phyloP scores from a whole-genome alignment of 768 basidiomycete species.

The Megacollybia marginata region DNA sequence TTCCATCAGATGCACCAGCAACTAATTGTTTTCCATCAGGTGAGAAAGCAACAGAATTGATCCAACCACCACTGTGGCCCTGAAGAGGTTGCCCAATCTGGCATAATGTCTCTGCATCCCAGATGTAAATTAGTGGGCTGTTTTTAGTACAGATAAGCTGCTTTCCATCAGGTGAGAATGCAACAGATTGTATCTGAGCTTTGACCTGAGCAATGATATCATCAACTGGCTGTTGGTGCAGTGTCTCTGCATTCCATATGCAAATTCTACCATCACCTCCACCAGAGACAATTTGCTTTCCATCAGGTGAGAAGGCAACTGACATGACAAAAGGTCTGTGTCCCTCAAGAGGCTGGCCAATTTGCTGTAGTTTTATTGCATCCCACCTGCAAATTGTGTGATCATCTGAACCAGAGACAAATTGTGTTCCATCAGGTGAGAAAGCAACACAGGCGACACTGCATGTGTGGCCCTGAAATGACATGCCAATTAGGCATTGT shows the following conservation, averaged over 20 bases:
- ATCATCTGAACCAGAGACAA: conserved; percentile 23
- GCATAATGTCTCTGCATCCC: too few relatives aligned
- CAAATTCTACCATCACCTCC: conserved; percentile 12
- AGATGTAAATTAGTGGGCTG: background rate
- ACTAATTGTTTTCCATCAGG: background rate
- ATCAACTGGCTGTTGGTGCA: too few relatives aligned
- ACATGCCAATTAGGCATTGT: background rate
- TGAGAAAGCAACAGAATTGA: background rate
- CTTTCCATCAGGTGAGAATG: conserved; percentile 19
- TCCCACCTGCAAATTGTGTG: conserved; percentile 19
- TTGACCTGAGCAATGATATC: conserved; percentile 9
- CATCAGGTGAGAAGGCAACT: conserved; percentile 14
- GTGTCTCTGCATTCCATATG: conserved; percentile 12
- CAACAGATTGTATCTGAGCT: conserved; percentile 12
- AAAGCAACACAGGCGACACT: conserved; percentile 3
- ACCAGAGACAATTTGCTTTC: conserved; percentile 11
- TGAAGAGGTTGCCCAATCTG: too few relatives aligned
- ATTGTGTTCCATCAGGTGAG: conserved; percentile 18
- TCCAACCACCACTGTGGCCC: background rate
- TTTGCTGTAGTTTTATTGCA: background rate
- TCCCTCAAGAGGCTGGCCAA: conserved; percentile 9
- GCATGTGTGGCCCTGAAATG: too few relatives aligned
- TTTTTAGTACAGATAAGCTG: conserved; percentile 14
- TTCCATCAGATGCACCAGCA: background rate
- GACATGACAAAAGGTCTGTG: conserved; percentile 6